Evolutionary conservation across 768 basidiomycete species (phyloP).

Genomic region (Daedalea quercina): DNA sequence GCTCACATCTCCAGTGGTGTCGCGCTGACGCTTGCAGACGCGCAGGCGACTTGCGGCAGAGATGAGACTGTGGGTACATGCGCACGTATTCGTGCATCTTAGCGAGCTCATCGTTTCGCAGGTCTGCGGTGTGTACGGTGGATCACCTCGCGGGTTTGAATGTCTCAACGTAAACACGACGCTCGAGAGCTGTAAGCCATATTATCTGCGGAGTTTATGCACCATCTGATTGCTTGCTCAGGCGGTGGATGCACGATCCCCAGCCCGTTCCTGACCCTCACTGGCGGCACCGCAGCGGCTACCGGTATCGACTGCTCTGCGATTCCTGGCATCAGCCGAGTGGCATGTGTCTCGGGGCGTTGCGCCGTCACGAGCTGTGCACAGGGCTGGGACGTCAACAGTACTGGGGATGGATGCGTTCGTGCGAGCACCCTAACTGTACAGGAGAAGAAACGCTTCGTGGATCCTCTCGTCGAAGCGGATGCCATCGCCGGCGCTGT

Average conservation of each 20-base stretch:
- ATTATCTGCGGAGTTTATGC: not conserved
- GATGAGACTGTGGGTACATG: not conserved
- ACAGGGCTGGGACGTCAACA: not conserved
- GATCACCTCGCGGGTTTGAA: not conserved
- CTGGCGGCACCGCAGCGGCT: not conserved
- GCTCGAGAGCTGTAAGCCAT: not conserved
- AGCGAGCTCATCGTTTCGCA: not conserved
- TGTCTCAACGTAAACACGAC: not conserved
- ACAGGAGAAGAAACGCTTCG: too few relatives aligned
- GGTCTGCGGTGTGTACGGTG: conserved; percentile 1
- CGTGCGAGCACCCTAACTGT: not conserved
- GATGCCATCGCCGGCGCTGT: too few relatives aligned
- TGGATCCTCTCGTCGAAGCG: too few relatives aligned
- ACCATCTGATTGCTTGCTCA: not conserved
- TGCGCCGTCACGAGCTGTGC: not conserved
- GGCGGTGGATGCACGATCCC: conserved; percentile 2
- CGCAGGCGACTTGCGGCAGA: not conserved
- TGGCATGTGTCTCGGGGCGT: not conserved
- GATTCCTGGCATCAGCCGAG: not conserved
- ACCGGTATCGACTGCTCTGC: not conserved
- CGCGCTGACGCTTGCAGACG: not conserved
- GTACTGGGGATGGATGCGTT: not conserved
- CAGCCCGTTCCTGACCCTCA: not conserved
- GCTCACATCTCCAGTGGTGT: not conserved
- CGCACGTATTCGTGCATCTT: not conserved